Evolutionary conservation across 495 filamentous ascomycete genomes (phyloP).

Genomic region (Xylaria longipes): DNA sequence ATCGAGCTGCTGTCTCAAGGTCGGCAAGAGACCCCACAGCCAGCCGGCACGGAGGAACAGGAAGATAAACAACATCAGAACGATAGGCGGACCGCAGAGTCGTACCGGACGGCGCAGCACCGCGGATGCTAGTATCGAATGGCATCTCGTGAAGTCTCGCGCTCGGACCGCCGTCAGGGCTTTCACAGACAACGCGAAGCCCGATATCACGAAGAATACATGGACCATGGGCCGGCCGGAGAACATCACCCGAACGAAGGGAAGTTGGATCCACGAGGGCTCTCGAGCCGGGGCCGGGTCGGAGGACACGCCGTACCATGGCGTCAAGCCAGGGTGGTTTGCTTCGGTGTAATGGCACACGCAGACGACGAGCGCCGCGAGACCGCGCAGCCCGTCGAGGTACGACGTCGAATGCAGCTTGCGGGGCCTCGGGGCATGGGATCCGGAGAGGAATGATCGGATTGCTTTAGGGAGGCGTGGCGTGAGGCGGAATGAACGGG

Average conservation of each 20-base stretch:
- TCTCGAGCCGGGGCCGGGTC: conserved; percentile 29
- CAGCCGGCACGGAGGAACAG: conserved; percentile 60
- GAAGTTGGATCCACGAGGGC: conserved; percentile 63
- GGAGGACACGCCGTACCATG: conserved; percentile 55
- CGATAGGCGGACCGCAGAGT: conserved; percentile 66
- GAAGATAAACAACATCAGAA: conserved; percentile 62
- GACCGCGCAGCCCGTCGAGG: conserved; percentile 61
- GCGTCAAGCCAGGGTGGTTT: conserved; percentile 45
- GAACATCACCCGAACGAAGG: conserved; percentile 66
- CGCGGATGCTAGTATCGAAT: conserved; percentile 59
- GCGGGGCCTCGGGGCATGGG: not conserved
- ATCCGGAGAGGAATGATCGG: not conserved
- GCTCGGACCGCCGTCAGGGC: conserved; percentile 65
- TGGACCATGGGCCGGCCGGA: conserved; percentile 74
- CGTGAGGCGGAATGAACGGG: not conserved
- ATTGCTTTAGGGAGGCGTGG: not conserved
- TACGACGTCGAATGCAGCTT: conserved; percentile 56
- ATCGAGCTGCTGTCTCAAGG: conserved; percentile 53
- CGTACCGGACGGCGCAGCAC: conserved; percentile 69
- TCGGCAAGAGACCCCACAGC: conserved; percentile 41
- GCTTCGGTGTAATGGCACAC: conserved; percentile 56
- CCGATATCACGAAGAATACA: conserved; percentile 77
- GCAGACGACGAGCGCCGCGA: conserved; percentile 62
- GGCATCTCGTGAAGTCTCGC: conserved; percentile 47
- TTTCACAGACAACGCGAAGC: conserved; percentile 71